A percentile compares a stretch with the other conserved stretches of the same genome.
Conservation (phyloP, 1,284 basidiomycete genomes). For the Naganishia cerealis region DNA sequence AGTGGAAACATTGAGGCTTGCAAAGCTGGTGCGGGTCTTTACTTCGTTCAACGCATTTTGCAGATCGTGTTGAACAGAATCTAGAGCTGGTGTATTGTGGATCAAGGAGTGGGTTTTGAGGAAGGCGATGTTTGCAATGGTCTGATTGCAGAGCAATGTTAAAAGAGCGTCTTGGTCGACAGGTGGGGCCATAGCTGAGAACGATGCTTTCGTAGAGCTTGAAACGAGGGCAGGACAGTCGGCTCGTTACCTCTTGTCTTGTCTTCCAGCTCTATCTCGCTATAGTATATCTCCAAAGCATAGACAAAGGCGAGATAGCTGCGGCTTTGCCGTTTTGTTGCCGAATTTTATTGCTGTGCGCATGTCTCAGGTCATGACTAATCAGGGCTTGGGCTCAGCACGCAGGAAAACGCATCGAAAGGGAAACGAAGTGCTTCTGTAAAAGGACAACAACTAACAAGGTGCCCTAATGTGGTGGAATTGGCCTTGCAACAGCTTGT, state of each 20-base stretch:
- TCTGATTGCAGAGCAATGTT: slow-evolving; percentile 16
- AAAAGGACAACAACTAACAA: no score
- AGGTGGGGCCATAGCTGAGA: neutral
- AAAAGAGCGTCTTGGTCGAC: slow-evolving; percentile 14
- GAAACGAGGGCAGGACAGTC: no score
- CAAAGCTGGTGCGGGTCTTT: slow-evolving; percentile 10
- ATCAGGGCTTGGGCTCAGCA: neutral
- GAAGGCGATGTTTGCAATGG: slow-evolving; percentile 19
- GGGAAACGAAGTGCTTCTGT: no score
- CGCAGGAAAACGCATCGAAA: neutral
- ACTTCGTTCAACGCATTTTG: slow-evolving; percentile 14
- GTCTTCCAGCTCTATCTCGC: no score
- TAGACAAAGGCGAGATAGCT: no score
- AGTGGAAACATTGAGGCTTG: slow-evolving; percentile 13
- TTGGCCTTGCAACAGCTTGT: no score
- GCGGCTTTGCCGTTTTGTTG: neutral
- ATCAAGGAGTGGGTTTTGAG: slow-evolving; percentile 17
- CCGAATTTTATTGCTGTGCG: slow-evolving; percentile 21
- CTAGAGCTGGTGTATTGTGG: neutral
- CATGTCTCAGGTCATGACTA: slow-evolving; percentile 19
- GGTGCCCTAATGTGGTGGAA: no score
- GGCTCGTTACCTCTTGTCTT: no score
- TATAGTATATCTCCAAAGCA: no score
- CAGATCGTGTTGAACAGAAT: slow-evolving; percentile 14
- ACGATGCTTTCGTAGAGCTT: no score